These are phyloP conservation scores for Stachybotrys echinatus DNA, from an alignment of 2,329 filamentous ascomycete genomes.

Conservation along the genomic window DNA sequence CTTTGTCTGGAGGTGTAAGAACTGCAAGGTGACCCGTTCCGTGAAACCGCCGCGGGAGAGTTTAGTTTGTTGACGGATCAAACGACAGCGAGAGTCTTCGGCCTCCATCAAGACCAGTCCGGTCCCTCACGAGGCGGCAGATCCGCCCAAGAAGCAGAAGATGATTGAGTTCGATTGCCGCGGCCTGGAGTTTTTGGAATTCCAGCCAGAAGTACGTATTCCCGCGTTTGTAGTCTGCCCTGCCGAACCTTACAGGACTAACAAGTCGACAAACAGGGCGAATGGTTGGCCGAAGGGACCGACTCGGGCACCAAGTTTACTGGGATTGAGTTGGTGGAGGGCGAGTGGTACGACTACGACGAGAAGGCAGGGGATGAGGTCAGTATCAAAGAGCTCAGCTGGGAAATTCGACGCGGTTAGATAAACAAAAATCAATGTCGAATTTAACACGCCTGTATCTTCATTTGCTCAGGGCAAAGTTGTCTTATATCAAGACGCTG, in stretches of 20 bases:
- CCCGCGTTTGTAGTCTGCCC: background rate
- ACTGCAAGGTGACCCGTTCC: slow-evolving; percentile 99
- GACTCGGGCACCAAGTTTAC: slow-evolving; percentile 81
- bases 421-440: background rate
- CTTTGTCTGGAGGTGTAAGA: slow-evolving; percentile 99
- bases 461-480: no score
- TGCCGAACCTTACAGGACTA: background rate
- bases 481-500: no score
- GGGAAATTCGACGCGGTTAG: slow-evolving; percentile 74
- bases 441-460: background rate
- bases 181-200: slow-evolving; percentile 86
- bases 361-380: slow-evolving; percentile 91
- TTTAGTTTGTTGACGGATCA: no score
- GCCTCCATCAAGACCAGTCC: slow-evolving; percentile 77
- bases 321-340: slow-evolving; percentile 76
- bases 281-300: slow-evolving; percentile 78
- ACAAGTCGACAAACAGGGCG: slow-evolving; percentile 52
- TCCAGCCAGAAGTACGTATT: slow-evolving; percentile 71
- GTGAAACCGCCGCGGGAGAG: no score
- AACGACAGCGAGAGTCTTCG: slow-evolving; percentile 69
- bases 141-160: slow-evolving; percentile 70
- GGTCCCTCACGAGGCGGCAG: slow-evolving; percentile 62
- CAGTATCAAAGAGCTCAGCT: slow-evolving; percentile 82
- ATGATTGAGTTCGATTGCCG: slow-evolving; percentile 91
- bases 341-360: slow-evolving; percentile 98